Evolutionary conservation across 2,329 filamentous ascomycete genomes (phyloP).

Genomic region (Penicillium sp.): DNA sequence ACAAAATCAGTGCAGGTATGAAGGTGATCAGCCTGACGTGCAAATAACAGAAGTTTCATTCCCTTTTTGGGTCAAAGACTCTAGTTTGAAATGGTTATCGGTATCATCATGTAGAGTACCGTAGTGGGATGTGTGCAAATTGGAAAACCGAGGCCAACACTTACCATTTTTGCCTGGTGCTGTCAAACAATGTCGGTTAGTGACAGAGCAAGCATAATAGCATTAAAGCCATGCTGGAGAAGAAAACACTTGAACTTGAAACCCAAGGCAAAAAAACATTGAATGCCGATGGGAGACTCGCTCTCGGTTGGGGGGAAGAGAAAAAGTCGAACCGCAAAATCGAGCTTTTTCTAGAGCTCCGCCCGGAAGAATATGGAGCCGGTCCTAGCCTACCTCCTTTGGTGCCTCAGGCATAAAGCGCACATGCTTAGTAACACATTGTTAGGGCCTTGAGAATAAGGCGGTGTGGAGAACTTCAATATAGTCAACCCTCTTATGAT

Average conservation of each 20-base stretch:
- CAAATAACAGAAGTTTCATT: slow-evolving; percentile 79
- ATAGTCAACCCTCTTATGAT: too few species aligned
- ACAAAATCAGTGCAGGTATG: slow-evolving; percentile 20
- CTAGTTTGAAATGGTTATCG: slow-evolving; percentile 80
- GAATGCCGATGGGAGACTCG: slow-evolving; percentile 24
- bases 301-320: slow-evolving; percentile 23
- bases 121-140: slow-evolving; percentile 18
- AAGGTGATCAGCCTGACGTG: slow-evolving; percentile 85
- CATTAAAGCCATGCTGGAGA: background rate
- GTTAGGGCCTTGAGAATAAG: background rate
- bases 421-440: background rate
- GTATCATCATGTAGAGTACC: slow-evolving; percentile 72
- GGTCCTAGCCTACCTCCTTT: slow-evolving; percentile 21
- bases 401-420: slow-evolving; percentile 3
- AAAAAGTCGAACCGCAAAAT: slow-evolving; percentile 27
- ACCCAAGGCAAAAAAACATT: slow-evolving; percentile 21
- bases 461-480: too few species aligned
- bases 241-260: background rate
- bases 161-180: slow-evolving; percentile 31
- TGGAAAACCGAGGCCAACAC: slow-evolving; percentile 17
- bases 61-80: slow-evolving; percentile 85
- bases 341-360: slow-evolving; percentile 38
- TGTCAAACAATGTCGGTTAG: slow-evolving; percentile 14
- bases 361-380: slow-evolving; percentile 35
- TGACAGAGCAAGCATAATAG: background rate